Percentiles rank a stretch among this genome's conserved stretches.
Evolutionary conservation across 441 rosid species (phyloP).

Genomic region (Pelargonium myrrhifolium): DNA sequence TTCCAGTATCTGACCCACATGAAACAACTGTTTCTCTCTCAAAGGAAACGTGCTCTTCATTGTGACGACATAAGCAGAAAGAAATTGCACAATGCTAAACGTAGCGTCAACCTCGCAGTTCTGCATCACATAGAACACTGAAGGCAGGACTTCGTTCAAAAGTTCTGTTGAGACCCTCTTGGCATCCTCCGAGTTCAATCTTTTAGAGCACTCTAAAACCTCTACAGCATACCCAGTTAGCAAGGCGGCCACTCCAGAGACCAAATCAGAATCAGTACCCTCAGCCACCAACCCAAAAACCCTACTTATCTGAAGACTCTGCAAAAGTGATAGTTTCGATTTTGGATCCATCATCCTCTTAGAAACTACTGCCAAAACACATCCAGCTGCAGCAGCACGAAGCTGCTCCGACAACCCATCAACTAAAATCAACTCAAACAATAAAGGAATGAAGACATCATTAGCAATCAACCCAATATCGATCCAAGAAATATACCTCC

Average conservation of each 20-base stretch:
- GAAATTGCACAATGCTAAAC: slow-evolving; percentile 65
- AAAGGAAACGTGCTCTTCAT: slow-evolving; percentile 42
- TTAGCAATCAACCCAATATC: slow-evolving; percentile 77
- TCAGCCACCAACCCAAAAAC: slow-evolving; percentile 57
- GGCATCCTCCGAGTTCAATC: slow-evolving; percentile 50
- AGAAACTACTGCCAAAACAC: slow-evolving; percentile 72
- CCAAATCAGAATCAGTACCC: slow-evolving; percentile 60
- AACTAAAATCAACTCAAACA: slow-evolving; percentile 65
- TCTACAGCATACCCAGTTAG: slow-evolving; percentile 78
- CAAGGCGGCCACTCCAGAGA: slow-evolving; percentile 48
- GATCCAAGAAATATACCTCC: slow-evolving; percentile 86
- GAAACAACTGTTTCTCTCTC: slow-evolving; percentile 43
- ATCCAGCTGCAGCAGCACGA: slow-evolving; percentile 74
- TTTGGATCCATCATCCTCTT: slow-evolving; percentile 42
- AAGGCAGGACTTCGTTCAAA: slow-evolving; percentile 80
- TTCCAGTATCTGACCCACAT: slow-evolving; percentile 67
- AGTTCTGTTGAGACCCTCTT: slow-evolving; percentile 49
- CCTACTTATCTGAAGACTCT: slow-evolving; percentile 54
- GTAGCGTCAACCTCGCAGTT: slow-evolving; percentile 65
- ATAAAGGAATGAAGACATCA: slow-evolving; percentile 57
- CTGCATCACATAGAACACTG: slow-evolving; percentile 64
- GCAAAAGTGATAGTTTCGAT: slow-evolving; percentile 52
- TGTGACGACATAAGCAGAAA: slow-evolving; percentile 66
- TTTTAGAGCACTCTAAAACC: slow-evolving; percentile 75
- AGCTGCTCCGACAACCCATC: slow-evolving; percentile 55